Percentiles rank a stretch among this genome's conserved stretches.
phyloP scores from a whole-genome alignment of 306 rosid species.

The Cyclanthera cordifolia region DNA sequence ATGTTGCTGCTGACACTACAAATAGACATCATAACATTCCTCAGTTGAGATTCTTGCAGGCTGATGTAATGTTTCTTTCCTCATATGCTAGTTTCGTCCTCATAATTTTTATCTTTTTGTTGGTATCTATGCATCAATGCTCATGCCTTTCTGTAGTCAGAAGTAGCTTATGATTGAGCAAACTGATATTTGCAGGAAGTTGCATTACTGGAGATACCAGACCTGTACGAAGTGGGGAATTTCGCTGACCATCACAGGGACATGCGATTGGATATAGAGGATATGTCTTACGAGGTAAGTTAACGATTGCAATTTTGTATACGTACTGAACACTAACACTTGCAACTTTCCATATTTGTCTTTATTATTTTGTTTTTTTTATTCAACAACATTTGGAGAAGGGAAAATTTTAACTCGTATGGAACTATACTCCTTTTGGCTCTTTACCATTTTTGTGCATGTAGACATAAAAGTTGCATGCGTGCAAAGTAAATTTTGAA shows the following conservation, averaged over 20 bases:
- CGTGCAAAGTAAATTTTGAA: not conserved
- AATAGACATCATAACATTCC: constrained; percentile 50
- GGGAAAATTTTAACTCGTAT: no score
- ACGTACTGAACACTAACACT: not conserved
- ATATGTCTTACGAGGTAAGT: constrained; percentile 93
- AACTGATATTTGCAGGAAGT: constrained; percentile 47
- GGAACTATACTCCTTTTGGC: no score
- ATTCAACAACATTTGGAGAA: no score
- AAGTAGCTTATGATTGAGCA: constrained; percentile 10
- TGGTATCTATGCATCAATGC: not conserved
- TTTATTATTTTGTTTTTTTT: no score
- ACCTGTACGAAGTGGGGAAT: constrained; percentile 43
- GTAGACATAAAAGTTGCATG: not conserved
- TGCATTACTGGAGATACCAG: constrained; percentile 58
- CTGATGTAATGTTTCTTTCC: constrained; percentile 49
- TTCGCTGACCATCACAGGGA: constrained; percentile 75
- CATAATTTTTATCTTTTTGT: not conserved
- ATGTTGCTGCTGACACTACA: constrained; percentile 35
- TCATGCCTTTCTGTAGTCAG: not conserved
- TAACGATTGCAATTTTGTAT: not conserved
- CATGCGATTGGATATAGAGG: constrained; percentile 93
- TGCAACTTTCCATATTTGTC: not conserved
- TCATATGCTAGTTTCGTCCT: not conserved
- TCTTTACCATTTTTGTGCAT: not conserved
- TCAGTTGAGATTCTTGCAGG: constrained; percentile 54